Base-by-base conservation (phyloP, 768 basidiomycete species). In the Russula foetens region DNA sequence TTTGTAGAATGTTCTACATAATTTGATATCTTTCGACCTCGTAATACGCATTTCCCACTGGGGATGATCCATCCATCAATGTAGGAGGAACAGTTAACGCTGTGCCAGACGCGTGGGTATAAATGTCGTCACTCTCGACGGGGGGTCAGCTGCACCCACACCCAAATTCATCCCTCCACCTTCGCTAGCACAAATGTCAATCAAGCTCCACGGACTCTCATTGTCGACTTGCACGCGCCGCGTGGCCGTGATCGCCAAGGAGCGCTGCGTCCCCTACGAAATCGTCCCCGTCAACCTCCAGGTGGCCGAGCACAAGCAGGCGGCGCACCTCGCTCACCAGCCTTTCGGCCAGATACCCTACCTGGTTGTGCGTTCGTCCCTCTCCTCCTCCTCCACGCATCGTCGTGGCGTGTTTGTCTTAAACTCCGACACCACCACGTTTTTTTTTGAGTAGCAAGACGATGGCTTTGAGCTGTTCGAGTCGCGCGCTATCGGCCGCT, bases 391-490 rank as follows among this genome's bases (percentile, higher is more conserved):
- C 31, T 33, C 9, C n/a, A n/a, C 26, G 8, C 4, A 3, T 58
- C 2, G 0, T 52, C 8, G 23, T 21, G 2, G 11, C 7, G 11
- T 29, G 26, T 48, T n/a, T 11, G 11, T 29, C 35, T 48, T n/a
- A 54, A 26, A 19, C 19, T 1, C 28, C 14, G 38, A 3, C 38
- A 38, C 12, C 38, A 7, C 38, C 14, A 3, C 38, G 31, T 8
- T 12, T 3, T 7, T 14, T 14, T 7, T 15, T 3, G 19, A 28
- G 33, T 35, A 65, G 63, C 60, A 69, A 26, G 70, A 72, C 15
- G 69, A 65, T 28, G 72, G 69, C 1, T 60, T 71, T 39, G 56
- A 65, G 45, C 21, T 75, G 11, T 72, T 58, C 59, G 70, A 71
- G 58, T 59, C 59, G 12, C 68, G 70, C n/a, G 70, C 70, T 0